Conservation (phyloP, 2,329 filamentous ascomycete genomes). For the Microdochium bolleyi region DNA sequence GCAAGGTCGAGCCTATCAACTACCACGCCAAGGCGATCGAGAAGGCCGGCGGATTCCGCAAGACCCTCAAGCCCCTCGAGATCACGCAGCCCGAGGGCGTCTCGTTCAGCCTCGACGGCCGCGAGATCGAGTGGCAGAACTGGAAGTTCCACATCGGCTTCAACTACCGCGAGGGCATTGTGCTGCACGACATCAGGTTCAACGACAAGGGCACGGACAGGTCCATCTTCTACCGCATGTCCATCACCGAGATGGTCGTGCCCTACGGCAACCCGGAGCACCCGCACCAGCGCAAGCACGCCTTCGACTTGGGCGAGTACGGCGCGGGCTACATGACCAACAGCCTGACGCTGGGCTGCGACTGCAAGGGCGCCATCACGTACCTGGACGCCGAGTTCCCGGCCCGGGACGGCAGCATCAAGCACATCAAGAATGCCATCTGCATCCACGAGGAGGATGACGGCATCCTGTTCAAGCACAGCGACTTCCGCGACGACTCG, state of each 20-base stretch:
- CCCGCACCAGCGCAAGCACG: constrained; percentile 74
- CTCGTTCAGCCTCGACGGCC: constrained; percentile 70
- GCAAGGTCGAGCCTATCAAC: constrained; percentile 64
- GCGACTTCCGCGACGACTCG: constrained; percentile 85
- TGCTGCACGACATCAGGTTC: constrained; percentile 83
- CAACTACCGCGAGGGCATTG: constrained; percentile 88
- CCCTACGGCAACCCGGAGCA: constrained; percentile 78
- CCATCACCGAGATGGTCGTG: constrained; percentile 88
- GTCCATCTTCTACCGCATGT: constrained; percentile 82
- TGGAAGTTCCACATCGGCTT: constrained; percentile 92
- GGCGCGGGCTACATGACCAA: constrained; percentile 81
- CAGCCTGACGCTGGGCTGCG: constrained; percentile 66
- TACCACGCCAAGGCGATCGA: constrained; percentile 71
- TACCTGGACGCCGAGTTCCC: constrained; percentile 87
- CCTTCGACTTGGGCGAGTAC: constrained; percentile 75
- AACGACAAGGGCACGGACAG: constrained; percentile 74
- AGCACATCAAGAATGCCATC: constrained; percentile 85
- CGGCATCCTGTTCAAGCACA: constrained; percentile 90
- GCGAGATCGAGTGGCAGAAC: constrained; percentile 81
- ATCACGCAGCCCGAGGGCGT: constrained; percentile 86
- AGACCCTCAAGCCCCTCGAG: constrained; percentile 76
- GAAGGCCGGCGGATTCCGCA: constrained; percentile 66
- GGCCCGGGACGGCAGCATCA: constrained; percentile 64
- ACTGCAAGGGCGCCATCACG: constrained; percentile 86
- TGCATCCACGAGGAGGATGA: constrained; percentile 93